Conservation (phyloP, 345 rosid species). For the Salix koriyanagi region DNA sequence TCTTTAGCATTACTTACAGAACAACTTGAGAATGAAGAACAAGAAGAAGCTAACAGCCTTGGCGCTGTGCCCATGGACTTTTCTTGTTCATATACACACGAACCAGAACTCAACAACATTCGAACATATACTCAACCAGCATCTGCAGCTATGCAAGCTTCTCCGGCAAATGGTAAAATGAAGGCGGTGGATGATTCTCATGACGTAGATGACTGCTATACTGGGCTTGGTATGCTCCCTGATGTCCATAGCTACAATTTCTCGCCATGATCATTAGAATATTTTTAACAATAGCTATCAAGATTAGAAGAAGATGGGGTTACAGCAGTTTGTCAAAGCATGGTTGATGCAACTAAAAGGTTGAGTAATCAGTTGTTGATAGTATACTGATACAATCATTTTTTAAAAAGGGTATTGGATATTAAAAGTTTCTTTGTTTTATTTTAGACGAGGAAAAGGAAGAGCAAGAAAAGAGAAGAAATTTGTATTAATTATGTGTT, state of each 20-base stretch:
- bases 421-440: background rate
- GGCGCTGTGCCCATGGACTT: slow-evolving; percentile 13
- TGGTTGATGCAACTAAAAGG: background rate
- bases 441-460: background rate
- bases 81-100: background rate
- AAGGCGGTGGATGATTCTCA: slow-evolving; percentile 8
- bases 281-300: background rate
- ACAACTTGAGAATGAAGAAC: slow-evolving; percentile 42
- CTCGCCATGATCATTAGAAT: slow-evolving; percentile 1
- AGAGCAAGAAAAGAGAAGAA: background rate
- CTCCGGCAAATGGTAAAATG: background rate
- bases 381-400: background rate
- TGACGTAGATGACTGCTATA: slow-evolving; percentile 31
- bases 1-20: slow-evolving; percentile 44
- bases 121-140: background rate
- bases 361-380: background rate
- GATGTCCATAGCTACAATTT: slow-evolving; percentile 26
- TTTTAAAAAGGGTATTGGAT: background rate
- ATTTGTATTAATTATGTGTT: background rate
- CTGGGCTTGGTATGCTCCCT: slow-evolving; percentile 29
- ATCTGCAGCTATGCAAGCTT: background rate
- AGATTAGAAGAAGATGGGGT: background rate
- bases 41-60: slow-evolving; percentile 20
- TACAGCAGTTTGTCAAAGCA: background rate
- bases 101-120: background rate